These are phyloP conservation scores for Phytophthora palmivora DNA, from an alignment of 352 stramenopile genomes.

Conservation along the genomic window DNA sequence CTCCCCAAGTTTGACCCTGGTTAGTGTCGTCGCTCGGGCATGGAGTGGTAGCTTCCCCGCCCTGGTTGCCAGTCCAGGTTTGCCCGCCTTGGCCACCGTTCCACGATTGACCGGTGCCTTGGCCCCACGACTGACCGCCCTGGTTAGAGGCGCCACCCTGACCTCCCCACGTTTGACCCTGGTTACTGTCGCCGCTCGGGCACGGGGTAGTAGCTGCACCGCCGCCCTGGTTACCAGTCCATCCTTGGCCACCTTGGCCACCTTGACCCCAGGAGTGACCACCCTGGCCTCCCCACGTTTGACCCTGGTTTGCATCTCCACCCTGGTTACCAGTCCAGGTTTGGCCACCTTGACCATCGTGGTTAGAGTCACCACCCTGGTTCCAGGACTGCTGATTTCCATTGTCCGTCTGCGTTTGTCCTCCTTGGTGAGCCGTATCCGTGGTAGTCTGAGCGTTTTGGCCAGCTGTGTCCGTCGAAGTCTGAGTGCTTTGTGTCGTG, in stretches of 20 bases:
- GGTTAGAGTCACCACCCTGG: neutral
- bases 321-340: neutral
- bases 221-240: neutral
- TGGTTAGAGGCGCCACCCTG: neutral
- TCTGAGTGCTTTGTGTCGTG: constrained; percentile 9
- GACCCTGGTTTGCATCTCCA: constrained; percentile 9
- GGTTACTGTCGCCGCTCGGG: too few relatives aligned
- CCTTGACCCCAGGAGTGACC: neutral
- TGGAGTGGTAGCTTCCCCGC: constrained; percentile 3
- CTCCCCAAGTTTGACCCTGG: constrained; percentile 8
- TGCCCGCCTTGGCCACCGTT: constrained; percentile 9
- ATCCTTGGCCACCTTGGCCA: neutral
- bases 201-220: neutral
- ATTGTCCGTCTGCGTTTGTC: constrained; percentile 5
- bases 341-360: constrained; percentile 8
- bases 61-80: neutral
- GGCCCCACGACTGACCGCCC: constrained; percentile 5
- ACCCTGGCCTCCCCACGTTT: constrained; percentile 4
- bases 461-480: constrained; percentile 4
- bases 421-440: constrained; percentile 9
- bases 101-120: neutral
- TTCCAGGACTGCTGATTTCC: constrained; percentile 6
- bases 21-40: too few relatives aligned
- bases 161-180: constrained; percentile 5
- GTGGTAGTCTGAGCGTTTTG: constrained; percentile 10